Base-by-base conservation (phyloP, 768 basidiomycete species). In the Grammothele lineata region DNA sequence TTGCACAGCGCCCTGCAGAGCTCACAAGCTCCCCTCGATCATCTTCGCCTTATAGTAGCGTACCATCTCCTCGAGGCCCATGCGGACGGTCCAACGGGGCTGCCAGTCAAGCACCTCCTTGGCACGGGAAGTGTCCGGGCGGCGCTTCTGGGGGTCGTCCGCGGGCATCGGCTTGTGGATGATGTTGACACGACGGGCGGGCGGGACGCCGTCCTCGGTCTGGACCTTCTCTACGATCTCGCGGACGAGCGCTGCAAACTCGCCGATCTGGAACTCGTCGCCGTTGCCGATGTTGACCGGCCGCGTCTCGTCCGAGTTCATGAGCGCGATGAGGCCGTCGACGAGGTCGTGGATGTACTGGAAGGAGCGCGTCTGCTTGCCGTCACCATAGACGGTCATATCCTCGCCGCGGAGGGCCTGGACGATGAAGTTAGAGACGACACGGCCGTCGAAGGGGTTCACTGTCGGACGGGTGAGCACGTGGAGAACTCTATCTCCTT, bases 391-490 rank as follows among this genome's bases (percentile, higher is more conserved):
- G 37, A 97, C 92, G 38, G 94, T 97, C 78, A 99, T 87, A 68
- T 97, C 90, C 68, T 98, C 86, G 40, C 92, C 94, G 59, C 85
- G 88, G 44, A 99, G 81, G 14, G 96, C 96, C 60, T 97, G 94
- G 42, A 98, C 89, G 64, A 96, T 95, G 68, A 99, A 99, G 72
- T 99, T 99, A 62, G 92, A 95, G 22, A 99, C 96, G 56, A 99
- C 94, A 48, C 96, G 90, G 12, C 96, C 96, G 62, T 98, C 96
- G 62, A 81, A 80, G 6, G 94, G 92, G 71, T 96, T 96, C 94
- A 96, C 87, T 91, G 45, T 25, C 14, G 23, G 8, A 19, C 8
- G 27, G 64, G 32, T 47, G 7, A 40, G 49, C 36, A 27, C n/a
- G n/a, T 47, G 59, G 62, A 40, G 64, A 59, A 57, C 60, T 60